Evolutionary conservation across 352 stramenopile species (phyloP).

Genomic region (Phytophthora pseudosyringae): DNA sequence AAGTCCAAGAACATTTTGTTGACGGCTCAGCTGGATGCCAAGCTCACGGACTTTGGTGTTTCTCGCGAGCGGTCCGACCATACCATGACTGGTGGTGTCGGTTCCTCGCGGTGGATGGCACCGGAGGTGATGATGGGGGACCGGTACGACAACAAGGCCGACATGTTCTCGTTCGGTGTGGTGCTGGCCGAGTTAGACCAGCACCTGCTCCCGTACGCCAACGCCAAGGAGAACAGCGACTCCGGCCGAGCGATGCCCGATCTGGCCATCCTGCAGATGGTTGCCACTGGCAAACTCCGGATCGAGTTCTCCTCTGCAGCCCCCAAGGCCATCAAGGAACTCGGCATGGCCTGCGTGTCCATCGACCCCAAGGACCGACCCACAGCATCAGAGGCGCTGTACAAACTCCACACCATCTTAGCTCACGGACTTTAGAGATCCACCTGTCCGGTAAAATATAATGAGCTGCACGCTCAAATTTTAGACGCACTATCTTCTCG

Average conservation of each 20-base stretch:
- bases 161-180: constrained; percentile 57
- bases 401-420: constrained; percentile 50
- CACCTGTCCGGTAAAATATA: constrained; percentile 22
- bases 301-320: constrained; percentile 44
- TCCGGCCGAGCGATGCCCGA: constrained; percentile 34
- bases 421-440: constrained; percentile 23
- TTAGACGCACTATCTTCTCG: constrained; percentile 22
- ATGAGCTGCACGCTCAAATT: constrained; percentile 21
- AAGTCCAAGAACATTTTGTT: constrained; percentile 51
- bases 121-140: constrained; percentile 55
- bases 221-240: constrained; percentile 35
- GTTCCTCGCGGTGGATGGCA: constrained; percentile 52
- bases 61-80: constrained; percentile 42
- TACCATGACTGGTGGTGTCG: constrained; percentile 47
- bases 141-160: constrained; percentile 50
- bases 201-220: constrained; percentile 40
- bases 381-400: constrained; percentile 45
- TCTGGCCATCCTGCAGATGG: constrained; percentile 52
- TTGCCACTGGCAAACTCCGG: constrained; percentile 44
- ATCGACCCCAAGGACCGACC: constrained; percentile 46
- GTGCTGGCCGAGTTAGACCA: constrained; percentile 49
- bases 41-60: constrained; percentile 46
- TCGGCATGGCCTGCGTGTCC: constrained; percentile 44
- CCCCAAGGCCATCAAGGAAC: constrained; percentile 32
- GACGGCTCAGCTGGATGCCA: constrained; percentile 30